phyloP scores from a whole-genome alignment of 257 asterid species.

The Ajuga chamaepitys region DNA sequence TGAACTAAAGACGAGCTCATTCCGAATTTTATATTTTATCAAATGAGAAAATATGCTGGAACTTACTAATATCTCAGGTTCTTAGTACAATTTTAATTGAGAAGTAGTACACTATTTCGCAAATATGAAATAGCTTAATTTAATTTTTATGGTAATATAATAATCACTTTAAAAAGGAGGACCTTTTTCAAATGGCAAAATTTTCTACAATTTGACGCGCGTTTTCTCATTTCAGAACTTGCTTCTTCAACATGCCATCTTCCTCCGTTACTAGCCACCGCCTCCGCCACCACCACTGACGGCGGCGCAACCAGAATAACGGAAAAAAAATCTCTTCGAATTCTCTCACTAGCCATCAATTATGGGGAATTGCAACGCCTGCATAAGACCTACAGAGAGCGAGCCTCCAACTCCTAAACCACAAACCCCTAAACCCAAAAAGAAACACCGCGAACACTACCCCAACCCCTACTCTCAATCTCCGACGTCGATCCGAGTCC shows the following conservation, averaged over 20 bases:
- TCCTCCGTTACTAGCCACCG: conserved; percentile 22
- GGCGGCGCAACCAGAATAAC: conserved; percentile 18
- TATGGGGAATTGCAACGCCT: conserved; percentile 94
- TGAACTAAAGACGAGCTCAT: too few species aligned
- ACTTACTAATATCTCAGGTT: too few species aligned
- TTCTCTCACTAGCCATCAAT: neutral
- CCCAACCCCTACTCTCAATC: conserved; percentile 62
- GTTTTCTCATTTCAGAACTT: conserved; percentile 17
- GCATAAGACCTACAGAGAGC: conserved; percentile 39
- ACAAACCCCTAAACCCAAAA: conserved; percentile 22
- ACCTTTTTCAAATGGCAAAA: conserved; percentile 19
- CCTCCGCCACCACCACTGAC: conserved; percentile 21
- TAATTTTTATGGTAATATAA: neutral
- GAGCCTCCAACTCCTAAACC: conserved; percentile 17
- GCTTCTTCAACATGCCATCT: conserved; percentile 13
- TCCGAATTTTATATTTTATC: too few species aligned
- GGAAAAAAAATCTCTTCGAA: neutral
- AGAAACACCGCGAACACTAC: conserved; percentile 32
- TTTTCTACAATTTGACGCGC: conserved; percentile 24
- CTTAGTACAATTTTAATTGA: too few species aligned
- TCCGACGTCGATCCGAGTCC: conserved; percentile 61
- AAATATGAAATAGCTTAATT: too few species aligned
- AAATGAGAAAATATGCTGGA: too few species aligned
- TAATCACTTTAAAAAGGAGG: neutral
- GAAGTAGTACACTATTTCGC: too few species aligned